phyloP scores from a whole-genome alignment of 176 grass and related monocot species.

The Musa schizocarpa region DNA sequence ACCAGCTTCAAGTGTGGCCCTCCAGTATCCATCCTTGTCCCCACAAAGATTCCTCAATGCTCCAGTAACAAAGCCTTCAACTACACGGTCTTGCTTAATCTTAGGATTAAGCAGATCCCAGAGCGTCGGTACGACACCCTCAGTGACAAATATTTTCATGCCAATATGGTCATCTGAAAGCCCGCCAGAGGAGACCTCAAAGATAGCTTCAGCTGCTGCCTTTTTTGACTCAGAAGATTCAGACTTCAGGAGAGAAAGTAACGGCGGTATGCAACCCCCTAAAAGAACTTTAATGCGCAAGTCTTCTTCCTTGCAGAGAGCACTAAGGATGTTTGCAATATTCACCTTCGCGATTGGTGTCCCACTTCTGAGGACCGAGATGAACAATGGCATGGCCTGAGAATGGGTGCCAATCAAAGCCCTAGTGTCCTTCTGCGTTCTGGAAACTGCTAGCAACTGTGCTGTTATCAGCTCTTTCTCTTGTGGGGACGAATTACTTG shows the following conservation, averaged over 20 bases:
- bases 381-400: slow-evolving; percentile 86
- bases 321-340: slow-evolving; percentile 59
- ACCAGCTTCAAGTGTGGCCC: slow-evolving; percentile 80
- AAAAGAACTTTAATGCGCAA: slow-evolving; percentile 74
- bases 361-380: slow-evolving; percentile 80
- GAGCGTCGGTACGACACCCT: slow-evolving; percentile 79
- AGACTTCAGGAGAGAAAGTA: slow-evolving; percentile 81
- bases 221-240: slow-evolving; percentile 64
- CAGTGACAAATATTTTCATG: slow-evolving; percentile 97
- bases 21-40: slow-evolving; percentile 92
- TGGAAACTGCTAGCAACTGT: slow-evolving; percentile 67
- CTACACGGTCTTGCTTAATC: slow-evolving; percentile 56
- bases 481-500: slow-evolving; percentile 47
- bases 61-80: slow-evolving; percentile 89
- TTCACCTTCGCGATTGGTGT: slow-evolving; percentile 63
- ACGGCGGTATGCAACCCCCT: slow-evolving; percentile 88
- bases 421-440: slow-evolving; percentile 55
- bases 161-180: slow-evolving; percentile 93
- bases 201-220: slow-evolving; percentile 82
- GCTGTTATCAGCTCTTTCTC: slow-evolving; percentile 59
- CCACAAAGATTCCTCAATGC: slow-evolving; percentile 90
- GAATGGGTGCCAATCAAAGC: slow-evolving; percentile 79
- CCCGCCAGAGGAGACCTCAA: slow-evolving; percentile 78
- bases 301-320: slow-evolving; percentile 91
- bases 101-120: slow-evolving; percentile 76